Percentiles rank a stretch among this genome's conserved stretches.
Conservation (phyloP, 352 stramenopile species). For the Pythium sukuiense region DNA sequence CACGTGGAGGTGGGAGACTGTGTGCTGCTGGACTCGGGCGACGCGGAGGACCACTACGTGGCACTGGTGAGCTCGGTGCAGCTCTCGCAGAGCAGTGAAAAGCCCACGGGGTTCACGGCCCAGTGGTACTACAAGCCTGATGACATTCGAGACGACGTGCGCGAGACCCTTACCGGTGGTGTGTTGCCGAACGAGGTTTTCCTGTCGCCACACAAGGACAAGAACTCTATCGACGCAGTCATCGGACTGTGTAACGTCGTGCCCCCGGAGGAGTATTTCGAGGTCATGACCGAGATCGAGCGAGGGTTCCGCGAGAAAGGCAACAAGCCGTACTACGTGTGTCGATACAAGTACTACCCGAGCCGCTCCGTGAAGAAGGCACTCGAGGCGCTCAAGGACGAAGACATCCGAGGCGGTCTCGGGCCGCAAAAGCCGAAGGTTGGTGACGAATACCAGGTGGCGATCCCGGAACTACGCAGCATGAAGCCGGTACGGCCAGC, state of each 20-base stretch:
- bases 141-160: constrained; percentile 65
- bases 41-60: constrained; percentile 62
- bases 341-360: constrained; percentile 84
- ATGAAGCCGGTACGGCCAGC: constrained; percentile 2
- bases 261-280: constrained; percentile 65
- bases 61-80: constrained; percentile 77
- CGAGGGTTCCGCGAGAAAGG: constrained; percentile 69
- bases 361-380: constrained; percentile 62
- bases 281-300: constrained; percentile 71
- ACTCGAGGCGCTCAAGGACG: constrained; percentile 62
- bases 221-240: constrained; percentile 79
- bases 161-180: constrained; percentile 54
- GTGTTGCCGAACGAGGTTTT: constrained; percentile 77
- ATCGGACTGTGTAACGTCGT: constrained; percentile 78
- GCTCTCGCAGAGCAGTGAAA: constrained; percentile 50
- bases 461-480: constrained; percentile 43
- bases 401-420: constrained; percentile 67
- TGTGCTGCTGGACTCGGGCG: constrained; percentile 74
- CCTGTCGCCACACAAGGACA: constrained; percentile 82
- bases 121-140: constrained; percentile 88
- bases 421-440: constrained; percentile 70
- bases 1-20: constrained; percentile 74
- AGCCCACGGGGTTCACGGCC: constrained; percentile 61
- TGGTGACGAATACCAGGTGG: constrained; percentile 57
- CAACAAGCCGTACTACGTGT: constrained; percentile 62